A percentile compares a stretch with the other conserved stretches of the same genome.
These are phyloP conservation scores for Aureobasidium lini DNA, from an alignment of 2,329 filamentous ascomycete genomes.

Conservation along the genomic window DNA sequence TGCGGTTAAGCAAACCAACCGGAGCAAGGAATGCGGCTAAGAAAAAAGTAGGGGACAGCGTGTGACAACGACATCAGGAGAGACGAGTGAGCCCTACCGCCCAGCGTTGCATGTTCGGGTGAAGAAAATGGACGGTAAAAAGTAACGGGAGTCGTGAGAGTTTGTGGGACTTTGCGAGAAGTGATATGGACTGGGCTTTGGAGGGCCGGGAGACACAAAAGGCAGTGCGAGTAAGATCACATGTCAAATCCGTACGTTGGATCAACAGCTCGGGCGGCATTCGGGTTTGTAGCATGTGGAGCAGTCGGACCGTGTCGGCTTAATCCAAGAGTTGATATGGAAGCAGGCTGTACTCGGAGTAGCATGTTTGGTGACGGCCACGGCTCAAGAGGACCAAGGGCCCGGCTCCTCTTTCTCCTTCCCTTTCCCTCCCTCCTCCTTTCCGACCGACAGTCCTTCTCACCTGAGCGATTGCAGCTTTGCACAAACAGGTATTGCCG, in stretches of 20 bases:
- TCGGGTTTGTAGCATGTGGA: slow-evolving; percentile 7
- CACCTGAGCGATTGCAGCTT: background rate
- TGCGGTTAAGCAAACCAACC: slow-evolving; percentile 10
- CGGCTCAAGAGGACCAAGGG: slow-evolving; percentile 2
- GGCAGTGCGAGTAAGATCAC: background rate
- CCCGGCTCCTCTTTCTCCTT: background rate
- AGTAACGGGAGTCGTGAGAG: background rate
- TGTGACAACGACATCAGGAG: slow-evolving; percentile 3
- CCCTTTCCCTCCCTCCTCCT: background rate
- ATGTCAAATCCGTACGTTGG: background rate
- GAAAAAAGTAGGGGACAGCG: background rate
- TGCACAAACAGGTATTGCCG: background rate
- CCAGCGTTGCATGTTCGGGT: background rate
- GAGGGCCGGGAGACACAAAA: background rate
- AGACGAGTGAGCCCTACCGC: background rate
- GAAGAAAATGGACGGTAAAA: background rate
- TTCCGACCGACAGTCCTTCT: background rate
- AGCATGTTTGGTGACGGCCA: slow-evolving; percentile 1
- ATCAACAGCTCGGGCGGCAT: slow-evolving; percentile 1
- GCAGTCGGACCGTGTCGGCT: slow-evolving; percentile 6
- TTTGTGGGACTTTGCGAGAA: background rate
- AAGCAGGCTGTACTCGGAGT: background rate
- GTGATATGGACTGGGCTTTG: background rate
- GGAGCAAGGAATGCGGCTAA: slow-evolving; percentile 8
- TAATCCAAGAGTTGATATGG: background rate